Base-by-base conservation (phyloP, 2,329 filamentous ascomycete genomes). In the Lomentospora prolificans region DNA sequence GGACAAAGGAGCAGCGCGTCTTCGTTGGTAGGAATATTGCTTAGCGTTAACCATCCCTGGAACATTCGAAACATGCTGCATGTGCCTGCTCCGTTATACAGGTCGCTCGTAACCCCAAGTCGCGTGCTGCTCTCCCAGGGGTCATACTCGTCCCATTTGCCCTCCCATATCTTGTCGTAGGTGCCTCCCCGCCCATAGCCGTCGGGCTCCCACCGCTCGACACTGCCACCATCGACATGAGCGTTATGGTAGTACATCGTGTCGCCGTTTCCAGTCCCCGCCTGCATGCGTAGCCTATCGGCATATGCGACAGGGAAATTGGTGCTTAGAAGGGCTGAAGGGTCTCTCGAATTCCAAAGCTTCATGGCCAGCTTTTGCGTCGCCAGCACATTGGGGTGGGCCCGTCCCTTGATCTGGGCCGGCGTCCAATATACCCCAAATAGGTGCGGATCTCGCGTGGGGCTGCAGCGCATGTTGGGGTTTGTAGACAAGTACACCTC, bases 31-130 rank as follows among this genome's bases (percentile, higher is more conserved):
- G 77, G 78, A 1, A 84, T 85, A 25, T 76, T 71, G 19, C 79
- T 84, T 69, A 92, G 79, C 27, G 77, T 75, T 12, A 92, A 68
- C 85, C 87, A 89, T 53, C 87, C 89, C 66, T 92, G 87, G 64
- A 86, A 87, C 77, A 90, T 87, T 52, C 88, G 79, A 66, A 90
- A 86, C 69, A 88, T 85, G 52, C 75, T 83, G 67, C 87, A 90
- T 7, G 83, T 82, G 2, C 87, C 86, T 0, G 85, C 80, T 6
- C 86, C 85, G 57, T 87, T 79, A 66, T 91, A 89, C 22, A 90
- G 66, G 65, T 91, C 86, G 61, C 82, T 81, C 2, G 78, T 75
- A 7, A 84, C 84, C 1, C 73, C 71, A 0, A 90, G 71, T 10
- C 88, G 79, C 58, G 80, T 78, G 60, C 78, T 81, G 5, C 80